These are phyloP conservation scores for Chrysochromulina parva DNA, from an alignment of 78 protist genomes.

Conservation along the genomic window DNA sequence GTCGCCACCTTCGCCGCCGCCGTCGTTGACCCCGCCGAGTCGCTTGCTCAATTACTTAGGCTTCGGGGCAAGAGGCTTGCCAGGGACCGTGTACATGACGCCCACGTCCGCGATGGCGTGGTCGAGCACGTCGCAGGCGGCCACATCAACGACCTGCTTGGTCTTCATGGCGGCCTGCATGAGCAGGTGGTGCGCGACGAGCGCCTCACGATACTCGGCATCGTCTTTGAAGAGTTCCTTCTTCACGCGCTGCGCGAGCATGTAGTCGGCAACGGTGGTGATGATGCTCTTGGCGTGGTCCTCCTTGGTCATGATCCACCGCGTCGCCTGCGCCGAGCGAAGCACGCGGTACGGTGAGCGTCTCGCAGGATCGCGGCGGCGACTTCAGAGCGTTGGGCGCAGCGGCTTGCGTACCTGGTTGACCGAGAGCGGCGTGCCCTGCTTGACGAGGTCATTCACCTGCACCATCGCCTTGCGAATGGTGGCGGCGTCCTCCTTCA, in stretches of 20 bases:
- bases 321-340: neutral
- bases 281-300: conserved; percentile 34
- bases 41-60: no score
- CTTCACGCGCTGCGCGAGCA: conserved; percentile 42
- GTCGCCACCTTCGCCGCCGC: no score
- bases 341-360: neutral
- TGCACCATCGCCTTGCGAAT: conserved; percentile 55
- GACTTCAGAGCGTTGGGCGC: no score
- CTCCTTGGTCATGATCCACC: conserved; percentile 47
- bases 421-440: neutral
- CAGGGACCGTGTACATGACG: neutral
- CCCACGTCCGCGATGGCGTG: conserved; percentile 24
- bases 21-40: no score
- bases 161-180: conserved; percentile 37
- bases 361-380: no score
- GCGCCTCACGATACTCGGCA: conserved; percentile 21
- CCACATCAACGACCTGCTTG: conserved; percentile 38
- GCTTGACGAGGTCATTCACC: conserved; percentile 13
- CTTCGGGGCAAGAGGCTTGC: no score
- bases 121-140: conserved; percentile 18
- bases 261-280: neutral
- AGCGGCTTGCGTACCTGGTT: conserved; percentile 17
- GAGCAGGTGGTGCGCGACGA: conserved; percentile 30
- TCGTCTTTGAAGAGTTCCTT: neutral
- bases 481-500: conserved; percentile 51